Evolutionary conservation across 176 grass and related monocot genomes (phyloP), one percentile per base, ranked within the genome.

Genomic region (Carex myosuroides): DNA sequence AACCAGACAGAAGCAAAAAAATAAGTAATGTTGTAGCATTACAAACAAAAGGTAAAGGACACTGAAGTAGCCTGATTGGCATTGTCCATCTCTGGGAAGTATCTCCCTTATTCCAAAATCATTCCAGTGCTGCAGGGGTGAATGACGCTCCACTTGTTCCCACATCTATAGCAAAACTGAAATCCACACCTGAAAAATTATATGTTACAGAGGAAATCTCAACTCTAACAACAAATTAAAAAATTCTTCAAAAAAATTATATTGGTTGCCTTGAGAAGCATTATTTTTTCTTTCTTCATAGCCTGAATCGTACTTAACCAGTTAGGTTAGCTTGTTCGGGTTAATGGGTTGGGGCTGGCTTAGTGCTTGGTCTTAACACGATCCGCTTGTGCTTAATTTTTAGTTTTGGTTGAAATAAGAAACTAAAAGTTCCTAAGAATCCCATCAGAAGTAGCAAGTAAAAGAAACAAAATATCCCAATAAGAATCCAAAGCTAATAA

Each of bases 131-230:
- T 11, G 74, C 91, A 92, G 1, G 14, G 26, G 79, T 87, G 84
- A 41, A 5, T 1, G 14, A 86, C 4, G 41, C 8, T 86, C 86
- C 67, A 91, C 22, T 70, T 13, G 3, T 0, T 4, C 12, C 90
- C 79, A 30, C 93, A 94, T 85, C 90, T 84, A 85, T 94, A 92
- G 42, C 93, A 92, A 60, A 92, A 92, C 69, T 94, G 5, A 44
- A 88, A 86, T 18, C 80, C 55, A 26, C 92, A 94, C 76, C 92
- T 94, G 66, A n/a, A 80, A 17, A 16, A 13, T 26, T 17, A 59
- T 26, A 53, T 72, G 6, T 32, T 50, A 33, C 33, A 53, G 3
- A 41, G 3, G 13, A 21, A 56, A 18, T 0, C 0, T 3, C 3
- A 10, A 77, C 60, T 30, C 33, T 35, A 35, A 35, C 33, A 0